Percentiles rank a stretch among this genome's conserved stretches.
These are phyloP conservation scores for Penicillium lividum DNA, from an alignment of 495 filamentous ascomycete species.

Conservation along the genomic window DNA sequence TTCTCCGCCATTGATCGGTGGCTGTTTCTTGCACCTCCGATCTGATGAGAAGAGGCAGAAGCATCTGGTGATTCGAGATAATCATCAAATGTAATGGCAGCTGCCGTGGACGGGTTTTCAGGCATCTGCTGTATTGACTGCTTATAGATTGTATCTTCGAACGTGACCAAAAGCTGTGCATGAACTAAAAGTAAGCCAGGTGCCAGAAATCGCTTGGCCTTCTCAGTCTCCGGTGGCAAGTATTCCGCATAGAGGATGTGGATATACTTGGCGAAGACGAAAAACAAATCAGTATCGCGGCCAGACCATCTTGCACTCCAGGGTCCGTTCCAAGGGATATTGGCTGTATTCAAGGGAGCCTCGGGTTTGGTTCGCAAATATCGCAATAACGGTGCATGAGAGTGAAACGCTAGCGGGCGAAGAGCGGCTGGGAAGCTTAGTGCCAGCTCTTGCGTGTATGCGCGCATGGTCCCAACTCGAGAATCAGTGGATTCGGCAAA, in stretches of 20 bases:
- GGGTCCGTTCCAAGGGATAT: slow-evolving; percentile 81
- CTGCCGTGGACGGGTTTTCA: slow-evolving; percentile 55
- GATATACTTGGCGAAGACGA: slow-evolving; percentile 90
- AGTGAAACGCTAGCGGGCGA: slow-evolving; percentile 70
- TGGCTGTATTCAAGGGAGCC: slow-evolving; percentile 65
- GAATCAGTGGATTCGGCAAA: slow-evolving; percentile 62
- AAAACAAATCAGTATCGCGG: slow-evolving; percentile 89
- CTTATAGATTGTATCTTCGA: slow-evolving; percentile 86
- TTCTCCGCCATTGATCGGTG: slow-evolving; percentile 89
- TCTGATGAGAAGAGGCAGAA: slow-evolving; percentile 59
- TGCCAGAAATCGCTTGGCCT: slow-evolving; percentile 61
- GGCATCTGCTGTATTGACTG: slow-evolving; percentile 51
- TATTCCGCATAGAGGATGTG: slow-evolving; percentile 82
- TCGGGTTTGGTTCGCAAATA: slow-evolving; percentile 68
- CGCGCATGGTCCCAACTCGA: slow-evolving; percentile 36
- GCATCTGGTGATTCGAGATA: slow-evolving; percentile 70
- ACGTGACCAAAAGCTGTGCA: slow-evolving; percentile 75
- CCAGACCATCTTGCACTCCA: slow-evolving; percentile 90
- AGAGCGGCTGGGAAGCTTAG: slow-evolving; percentile 72
- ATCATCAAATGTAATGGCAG: slow-evolving; percentile 75
- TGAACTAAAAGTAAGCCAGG: slow-evolving; percentile 85
- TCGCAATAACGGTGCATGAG: slow-evolving; percentile 59
- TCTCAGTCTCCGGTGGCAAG: slow-evolving; percentile 64
- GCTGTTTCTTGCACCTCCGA: slow-evolving; percentile 62
- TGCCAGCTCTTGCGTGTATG: slow-evolving; percentile 57